Evolutionary conservation across 2,329 filamentous ascomycete species (phyloP), one percentile per base, ranked within the genome.

Genomic region (Lecanicillium sp.): DNA sequence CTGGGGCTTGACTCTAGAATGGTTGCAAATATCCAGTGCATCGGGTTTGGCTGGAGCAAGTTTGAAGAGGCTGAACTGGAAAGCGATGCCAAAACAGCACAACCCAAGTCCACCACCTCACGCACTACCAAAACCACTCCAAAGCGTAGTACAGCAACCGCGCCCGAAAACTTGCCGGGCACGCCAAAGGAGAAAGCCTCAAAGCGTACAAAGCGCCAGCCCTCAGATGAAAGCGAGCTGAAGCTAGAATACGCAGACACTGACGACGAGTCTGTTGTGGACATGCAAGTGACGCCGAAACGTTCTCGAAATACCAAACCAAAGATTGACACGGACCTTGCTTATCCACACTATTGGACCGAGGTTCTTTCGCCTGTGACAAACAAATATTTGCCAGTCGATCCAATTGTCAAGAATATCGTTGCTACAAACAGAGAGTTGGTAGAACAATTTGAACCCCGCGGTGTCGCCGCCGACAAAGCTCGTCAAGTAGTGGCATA

Each of bases 31-130:
- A 56, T 98, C 29, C 92, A 96, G 54, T 83, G 88, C 1, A 63
- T 86, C 16, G 92, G 92, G 0, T 95, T 94, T 57, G 88, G 88
- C 2, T 96, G 87, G 80, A 94, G 78, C 44, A 94, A 90, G 57
- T 63, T 73, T 9, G 92, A 98, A 59, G 85, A 92, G 37, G 85
- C 83, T 5, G 75, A 77, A 11, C 53, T 2, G 70, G 71, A 9
- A 16, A 28, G 9, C 22, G 22, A 25, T n/a, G n/a, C 6, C 22
- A 25, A 25, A 25, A 25, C 11, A 6, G 22, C 7, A 11, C 7
- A 25, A 25, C 22, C 6, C 22, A 11, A 25, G n/a, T n/a, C 22
- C 6, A 7, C 22, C 22, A 25, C 7, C 22, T 9, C 33, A 27
- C 22, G 33, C 2, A n/a, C 34, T n/a, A n/a, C 27, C 48, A 58